Conservation (phyloP, 208 protist genomes). For the Trichomonas tenax region DNA sequence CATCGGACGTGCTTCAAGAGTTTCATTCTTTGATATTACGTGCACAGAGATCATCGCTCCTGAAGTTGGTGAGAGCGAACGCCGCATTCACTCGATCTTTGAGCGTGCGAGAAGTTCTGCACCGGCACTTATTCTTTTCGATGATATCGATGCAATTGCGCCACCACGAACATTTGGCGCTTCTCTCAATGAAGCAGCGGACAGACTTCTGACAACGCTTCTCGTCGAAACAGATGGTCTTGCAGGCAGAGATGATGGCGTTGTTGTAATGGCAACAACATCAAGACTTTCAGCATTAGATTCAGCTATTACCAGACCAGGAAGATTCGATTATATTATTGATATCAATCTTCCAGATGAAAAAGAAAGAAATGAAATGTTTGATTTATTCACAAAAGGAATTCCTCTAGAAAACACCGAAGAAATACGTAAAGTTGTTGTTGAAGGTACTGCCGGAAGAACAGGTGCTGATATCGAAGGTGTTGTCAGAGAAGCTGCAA, state of each 20-base stretch:
- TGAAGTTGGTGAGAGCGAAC: constrained; percentile 1
- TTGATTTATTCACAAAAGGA: not conserved
- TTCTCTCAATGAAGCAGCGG: not conserved
- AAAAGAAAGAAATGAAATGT: not conserved
- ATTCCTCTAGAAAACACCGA: not conserved
- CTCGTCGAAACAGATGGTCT: not conserved
- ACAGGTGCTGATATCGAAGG: not conserved
- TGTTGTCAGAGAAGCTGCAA: not conserved
- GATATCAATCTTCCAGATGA: not conserved
- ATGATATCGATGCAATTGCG: constrained; percentile 9
- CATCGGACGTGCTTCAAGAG: not conserved
- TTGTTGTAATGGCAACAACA: not conserved
- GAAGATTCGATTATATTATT: constrained; percentile 7
- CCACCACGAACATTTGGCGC: not conserved
- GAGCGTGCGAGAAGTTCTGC: not conserved
- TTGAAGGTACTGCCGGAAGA: not conserved
- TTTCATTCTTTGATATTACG: not conserved
- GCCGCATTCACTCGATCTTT: not conserved
- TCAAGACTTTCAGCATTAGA: not conserved
- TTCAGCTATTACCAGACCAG: not conserved
- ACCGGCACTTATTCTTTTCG: not conserved
- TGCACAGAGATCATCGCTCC: not conserved
- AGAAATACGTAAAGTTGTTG: not conserved
- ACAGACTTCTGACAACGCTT: not conserved
- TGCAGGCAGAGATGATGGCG: not conserved